phyloP scores from a whole-genome alignment of 805 yeast genomes.

The Saturnispora diversa region DNA sequence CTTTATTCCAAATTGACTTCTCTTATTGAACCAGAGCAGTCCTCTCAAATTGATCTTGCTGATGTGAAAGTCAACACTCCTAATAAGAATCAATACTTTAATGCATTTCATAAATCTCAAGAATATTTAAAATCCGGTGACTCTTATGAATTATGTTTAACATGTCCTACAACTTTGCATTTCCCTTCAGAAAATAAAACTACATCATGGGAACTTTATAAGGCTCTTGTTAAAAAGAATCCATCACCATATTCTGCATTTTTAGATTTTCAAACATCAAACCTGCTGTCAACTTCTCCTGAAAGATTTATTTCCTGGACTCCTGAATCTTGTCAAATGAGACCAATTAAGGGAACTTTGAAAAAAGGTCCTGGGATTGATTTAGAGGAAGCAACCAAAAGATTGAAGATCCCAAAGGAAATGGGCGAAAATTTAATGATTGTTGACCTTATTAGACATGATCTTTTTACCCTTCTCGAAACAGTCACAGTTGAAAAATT shows the following conservation, averaged over 20 bases:
- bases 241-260: conserved; percentile 92
- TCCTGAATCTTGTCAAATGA: conserved; percentile 53
- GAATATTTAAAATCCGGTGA: conserved; percentile 67
- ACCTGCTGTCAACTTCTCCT: conserved; percentile 82
- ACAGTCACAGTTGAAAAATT: conserved; percentile 65
- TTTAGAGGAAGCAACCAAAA: conserved; percentile 48
- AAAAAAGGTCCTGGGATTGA: conserved; percentile 50
- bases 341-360: conserved; percentile 97
- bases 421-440: conserved; percentile 95
- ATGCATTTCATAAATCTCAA: conserved; percentile 57
- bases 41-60: background rate
- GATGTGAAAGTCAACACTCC: conserved; percentile 40
- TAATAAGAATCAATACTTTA: conserved; percentile 41
- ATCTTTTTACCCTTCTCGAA: conserved; percentile 58
- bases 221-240: conserved; percentile 57
- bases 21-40: background rate
- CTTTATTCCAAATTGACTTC: conserved; percentile 1
- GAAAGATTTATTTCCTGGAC: conserved; percentile 87
- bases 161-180: conserved; percentile 58
- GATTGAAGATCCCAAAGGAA: conserved; percentile 81
- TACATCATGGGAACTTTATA: conserved; percentile 73
- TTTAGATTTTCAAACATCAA: conserved; percentile 57
- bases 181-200: conserved; percentile 36
- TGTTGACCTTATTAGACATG: conserved; percentile 91
- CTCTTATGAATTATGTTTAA: conserved; percentile 88